phyloP scores from a whole-genome alignment of 1,139 yeast genomes.

The Saccharomycopsis crataegensis region DNA sequence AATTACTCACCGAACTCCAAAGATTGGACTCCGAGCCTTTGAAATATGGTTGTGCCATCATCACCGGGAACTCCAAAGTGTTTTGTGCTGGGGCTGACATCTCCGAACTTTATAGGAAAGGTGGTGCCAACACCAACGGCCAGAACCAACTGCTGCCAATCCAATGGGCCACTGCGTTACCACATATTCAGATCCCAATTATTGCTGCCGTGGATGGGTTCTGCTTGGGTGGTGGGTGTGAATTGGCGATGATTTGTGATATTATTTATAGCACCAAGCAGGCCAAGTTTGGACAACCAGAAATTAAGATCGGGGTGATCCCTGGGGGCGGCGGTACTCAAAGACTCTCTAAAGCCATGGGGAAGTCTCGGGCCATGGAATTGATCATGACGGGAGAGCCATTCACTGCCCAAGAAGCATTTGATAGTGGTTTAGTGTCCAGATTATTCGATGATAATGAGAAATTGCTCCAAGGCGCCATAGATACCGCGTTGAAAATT shows the following conservation, averaged over 20 bases:
- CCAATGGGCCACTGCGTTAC: slow-evolving; percentile 22
- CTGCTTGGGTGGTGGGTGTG: slow-evolving; percentile 46
- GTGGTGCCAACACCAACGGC: slow-evolving; percentile 19
- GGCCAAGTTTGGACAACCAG: slow-evolving; percentile 49
- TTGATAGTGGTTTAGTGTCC: slow-evolving; percentile 42
- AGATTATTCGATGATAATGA: slow-evolving; percentile 33
- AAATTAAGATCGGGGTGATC: slow-evolving; percentile 42
- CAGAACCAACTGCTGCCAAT: slow-evolving; percentile 20
- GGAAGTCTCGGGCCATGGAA: slow-evolving; percentile 44
- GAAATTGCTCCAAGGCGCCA: slow-evolving; percentile 34
- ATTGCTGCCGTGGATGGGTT: slow-evolving; percentile 47
- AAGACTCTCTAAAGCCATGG: slow-evolving; percentile 38
- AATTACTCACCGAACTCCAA: slow-evolving; percentile 34
- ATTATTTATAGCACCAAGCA: slow-evolving; percentile 41
- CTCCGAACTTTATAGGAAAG: slow-evolving; percentile 35
- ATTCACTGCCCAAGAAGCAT: slow-evolving; percentile 39
- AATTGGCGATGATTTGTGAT: slow-evolving; percentile 43
- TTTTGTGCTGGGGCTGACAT: slow-evolving; percentile 50
- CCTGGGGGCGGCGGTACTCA: slow-evolving; percentile 53
- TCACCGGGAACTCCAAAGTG: slow-evolving; percentile 40
- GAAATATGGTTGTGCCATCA: slow-evolving; percentile 38
- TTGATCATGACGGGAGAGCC: slow-evolving; percentile 39
- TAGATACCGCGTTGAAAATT: slow-evolving; percentile 37
- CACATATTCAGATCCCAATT: slow-evolving; percentile 35
- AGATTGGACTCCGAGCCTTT: slow-evolving; percentile 32